Evolutionary conservation across 2,329 filamentous ascomycete species (phyloP).

Genomic region (Keithomyces neogunnii): DNA sequence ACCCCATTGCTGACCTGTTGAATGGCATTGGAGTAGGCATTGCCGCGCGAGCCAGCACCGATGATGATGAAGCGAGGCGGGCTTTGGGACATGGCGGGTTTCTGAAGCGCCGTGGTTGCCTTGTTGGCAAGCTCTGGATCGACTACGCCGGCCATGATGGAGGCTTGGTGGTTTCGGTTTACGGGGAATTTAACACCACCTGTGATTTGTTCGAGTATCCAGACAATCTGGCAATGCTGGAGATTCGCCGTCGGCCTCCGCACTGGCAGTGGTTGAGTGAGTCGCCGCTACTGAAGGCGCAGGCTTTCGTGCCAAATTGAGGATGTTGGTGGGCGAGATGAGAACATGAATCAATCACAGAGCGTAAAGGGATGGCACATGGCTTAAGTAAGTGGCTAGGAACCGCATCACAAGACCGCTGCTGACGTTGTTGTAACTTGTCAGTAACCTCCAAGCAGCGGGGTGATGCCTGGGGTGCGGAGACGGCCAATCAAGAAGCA

Average conservation of each 20-base stretch:
- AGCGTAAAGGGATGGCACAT: neutral
- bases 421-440: neutral
- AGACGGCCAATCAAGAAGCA: slow-evolving; percentile 6
- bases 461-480: neutral
- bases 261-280: neutral
- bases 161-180: neutral
- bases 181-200: too few species aligned
- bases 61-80: slow-evolving; percentile 68
- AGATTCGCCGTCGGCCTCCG: neutral
- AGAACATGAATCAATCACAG: neutral
- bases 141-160: slow-evolving; percentile 13
- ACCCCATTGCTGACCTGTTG: slow-evolving; percentile 55
- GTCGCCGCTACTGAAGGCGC: neutral
- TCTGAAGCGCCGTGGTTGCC: slow-evolving; percentile 24
- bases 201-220: too few species aligned
- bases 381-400: neutral
- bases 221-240: too few species aligned
- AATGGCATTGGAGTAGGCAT: slow-evolving; percentile 63
- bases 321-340: neutral
- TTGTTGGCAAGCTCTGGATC: slow-evolving; percentile 16
- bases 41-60: slow-evolving; percentile 73
- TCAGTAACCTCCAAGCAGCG: too few species aligned
- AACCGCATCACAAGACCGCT: neutral
- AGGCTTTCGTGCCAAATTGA: neutral
- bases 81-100: slow-evolving; percentile 35